Evolutionary conservation across 1,284 basidiomycete genomes (phyloP).

Genomic region (Malassezia pachydermatis): DNA sequence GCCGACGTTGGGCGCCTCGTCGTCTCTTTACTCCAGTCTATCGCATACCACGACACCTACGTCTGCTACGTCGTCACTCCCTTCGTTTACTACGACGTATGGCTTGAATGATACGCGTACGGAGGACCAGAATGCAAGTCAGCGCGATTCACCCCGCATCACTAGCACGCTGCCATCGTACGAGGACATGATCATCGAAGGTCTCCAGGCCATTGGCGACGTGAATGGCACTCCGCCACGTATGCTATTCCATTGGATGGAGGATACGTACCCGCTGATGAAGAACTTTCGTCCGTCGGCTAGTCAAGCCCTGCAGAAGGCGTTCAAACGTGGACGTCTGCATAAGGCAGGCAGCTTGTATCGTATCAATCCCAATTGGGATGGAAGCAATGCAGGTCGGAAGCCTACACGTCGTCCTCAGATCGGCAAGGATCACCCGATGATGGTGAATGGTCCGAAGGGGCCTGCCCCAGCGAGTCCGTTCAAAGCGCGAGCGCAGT

Average conservation of each 20-base stretch:
- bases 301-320: constrained; percentile 42
- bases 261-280: constrained; percentile 37
- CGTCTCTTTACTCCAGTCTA: background rate
- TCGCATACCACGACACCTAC: background rate
- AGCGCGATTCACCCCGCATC: constrained; percentile 8
- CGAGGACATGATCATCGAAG: constrained; percentile 42
- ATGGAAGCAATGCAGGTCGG: constrained; percentile 27
- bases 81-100: constrained; percentile 3
- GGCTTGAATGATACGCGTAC: constrained; percentile 1
- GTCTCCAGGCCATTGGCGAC: constrained; percentile 27
- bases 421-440: constrained; percentile 33
- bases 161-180: constrained; percentile 38
- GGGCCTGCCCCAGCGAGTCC: constrained; percentile 32
- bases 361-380: constrained; percentile 38
- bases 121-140: background rate
- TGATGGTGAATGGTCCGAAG: constrained; percentile 35
- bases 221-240: constrained; percentile 29
- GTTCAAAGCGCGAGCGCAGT: constrained; percentile 23
- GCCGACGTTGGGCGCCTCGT: background rate
- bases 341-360: constrained; percentile 41
- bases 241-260: constrained; percentile 39
- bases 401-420: constrained; percentile 33
- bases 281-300: constrained; percentile 46
- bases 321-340: constrained; percentile 41
- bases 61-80: background rate